phyloP scores from a whole-genome alignment of 2,329 filamentous ascomycete species.

The Calonectria henricotiae region DNA sequence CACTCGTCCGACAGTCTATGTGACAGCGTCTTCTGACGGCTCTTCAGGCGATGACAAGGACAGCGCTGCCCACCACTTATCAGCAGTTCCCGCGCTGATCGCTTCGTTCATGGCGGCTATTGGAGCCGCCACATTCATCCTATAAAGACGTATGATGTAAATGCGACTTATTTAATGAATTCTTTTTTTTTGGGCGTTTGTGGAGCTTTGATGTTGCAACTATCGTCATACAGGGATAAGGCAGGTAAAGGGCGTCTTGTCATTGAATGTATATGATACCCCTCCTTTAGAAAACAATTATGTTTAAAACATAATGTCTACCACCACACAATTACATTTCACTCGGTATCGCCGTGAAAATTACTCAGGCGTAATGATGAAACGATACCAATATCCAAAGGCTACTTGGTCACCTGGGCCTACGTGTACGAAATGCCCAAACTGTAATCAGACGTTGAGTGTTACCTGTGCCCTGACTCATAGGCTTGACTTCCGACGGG shows the following conservation, averaged over 20 bases:
- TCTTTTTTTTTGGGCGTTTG: neutral
- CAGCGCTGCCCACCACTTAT: slow-evolving; percentile 43
- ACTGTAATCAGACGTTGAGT: neutral
- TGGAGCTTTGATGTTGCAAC: neutral
- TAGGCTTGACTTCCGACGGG: too few relatives aligned
- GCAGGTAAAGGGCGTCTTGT: neutral
- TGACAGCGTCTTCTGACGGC: slow-evolving; percentile 40
- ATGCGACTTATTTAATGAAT: neutral
- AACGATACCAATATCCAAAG: neutral
- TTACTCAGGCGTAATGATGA: neutral
- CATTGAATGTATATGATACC: slow-evolving; percentile 36
- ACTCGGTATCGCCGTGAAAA: neutral
- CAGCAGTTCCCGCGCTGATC: slow-evolving; percentile 40
- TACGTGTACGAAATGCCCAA: too few relatives aligned
- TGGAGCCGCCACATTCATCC: slow-evolving; percentile 37
- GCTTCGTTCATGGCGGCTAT: slow-evolving; percentile 43
- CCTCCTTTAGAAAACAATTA: slow-evolving; percentile 27
- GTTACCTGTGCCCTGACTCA: neutral
- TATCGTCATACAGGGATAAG: neutral
- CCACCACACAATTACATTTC: neutral
- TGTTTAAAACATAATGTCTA: neutral
- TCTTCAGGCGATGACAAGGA: slow-evolving; percentile 44
- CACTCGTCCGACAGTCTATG: slow-evolving; percentile 39
- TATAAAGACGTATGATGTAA: slow-evolving; percentile 32
- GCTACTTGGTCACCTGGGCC: too few relatives aligned